These are phyloP conservation scores for Yamadazyma triangularis DNA, from an alignment of 1,139 yeast genomes.

Conservation along the genomic window DNA sequence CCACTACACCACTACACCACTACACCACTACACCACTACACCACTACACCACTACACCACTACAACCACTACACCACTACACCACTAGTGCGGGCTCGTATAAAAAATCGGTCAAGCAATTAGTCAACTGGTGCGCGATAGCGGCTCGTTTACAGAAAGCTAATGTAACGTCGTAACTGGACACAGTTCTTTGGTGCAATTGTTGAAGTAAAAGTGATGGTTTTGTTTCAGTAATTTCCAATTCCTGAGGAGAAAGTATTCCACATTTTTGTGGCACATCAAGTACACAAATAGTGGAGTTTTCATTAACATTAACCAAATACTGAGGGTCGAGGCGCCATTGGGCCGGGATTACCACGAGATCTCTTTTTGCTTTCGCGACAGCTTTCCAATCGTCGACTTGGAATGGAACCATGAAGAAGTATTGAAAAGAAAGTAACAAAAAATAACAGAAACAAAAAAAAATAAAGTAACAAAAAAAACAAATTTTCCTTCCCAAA, in stretches of 20 bases:
- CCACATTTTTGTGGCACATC: not conserved
- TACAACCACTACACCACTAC: no score
- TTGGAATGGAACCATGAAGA: not conserved
- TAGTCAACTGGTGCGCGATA: slow-evolving; percentile 30
- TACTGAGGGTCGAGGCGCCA: not conserved
- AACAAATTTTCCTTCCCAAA: no score
- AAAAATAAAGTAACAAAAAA: no score
- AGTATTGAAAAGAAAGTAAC: no score
- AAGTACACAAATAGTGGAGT: not conserved
- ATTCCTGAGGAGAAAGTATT: not conserved
- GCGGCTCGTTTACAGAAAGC: slow-evolving; percentile 48
- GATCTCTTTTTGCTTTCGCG: not conserved
- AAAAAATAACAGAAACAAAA: no score
- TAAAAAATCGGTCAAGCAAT: slow-evolving; percentile 27
- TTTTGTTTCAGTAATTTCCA: not conserved
- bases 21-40: no score
- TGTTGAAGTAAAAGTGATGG: not conserved
- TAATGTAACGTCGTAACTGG: slow-evolving; percentile 39
- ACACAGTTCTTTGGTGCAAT: slow-evolving; percentile 15
- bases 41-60: no score
- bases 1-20: no score
- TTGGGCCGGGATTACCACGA: not conserved
- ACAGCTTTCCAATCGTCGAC: not conserved
- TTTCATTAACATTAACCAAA: not conserved
- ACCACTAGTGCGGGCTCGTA: slow-evolving; percentile 26